A percentile compares a stretch with the other conserved stretches of the same genome.
phyloP scores from a whole-genome alignment of 202 grass and related monocot genomes.

The Schoenoplectus triqueter region DNA sequence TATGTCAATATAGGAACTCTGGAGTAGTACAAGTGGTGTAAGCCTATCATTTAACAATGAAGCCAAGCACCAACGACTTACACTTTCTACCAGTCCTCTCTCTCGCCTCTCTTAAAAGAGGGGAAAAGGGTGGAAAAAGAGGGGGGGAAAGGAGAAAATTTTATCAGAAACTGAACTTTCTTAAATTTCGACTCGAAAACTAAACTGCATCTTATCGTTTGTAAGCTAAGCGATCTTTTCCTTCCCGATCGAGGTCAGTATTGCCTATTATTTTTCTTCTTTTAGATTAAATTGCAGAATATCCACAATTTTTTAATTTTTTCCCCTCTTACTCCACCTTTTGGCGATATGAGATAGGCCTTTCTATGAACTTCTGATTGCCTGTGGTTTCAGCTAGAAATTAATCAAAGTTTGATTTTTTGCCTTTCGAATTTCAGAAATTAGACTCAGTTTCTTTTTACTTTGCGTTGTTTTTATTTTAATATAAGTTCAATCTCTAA shows the following conservation, averaged over 20 bases:
- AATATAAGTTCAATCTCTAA: neutral
- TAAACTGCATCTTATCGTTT: slow-evolving; percentile 21
- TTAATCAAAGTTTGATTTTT: slow-evolving; percentile 27
- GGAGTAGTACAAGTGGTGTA: neutral
- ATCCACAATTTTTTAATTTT: slow-evolving; percentile 6
- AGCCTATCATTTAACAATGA: slow-evolving; percentile 33
- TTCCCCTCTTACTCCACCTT: neutral
- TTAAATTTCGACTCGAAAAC: slow-evolving; percentile 20
- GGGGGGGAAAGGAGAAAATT: neutral
- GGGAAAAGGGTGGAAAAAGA: slow-evolving; percentile 23
- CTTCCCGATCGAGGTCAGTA: slow-evolving; percentile 37
- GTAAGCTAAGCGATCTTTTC: slow-evolving; percentile 28
- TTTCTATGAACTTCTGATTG: slow-evolving; percentile 5
- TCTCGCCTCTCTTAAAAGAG: slow-evolving; percentile 30
- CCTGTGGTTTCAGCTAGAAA: slow-evolving; percentile 17
- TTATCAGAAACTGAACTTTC: slow-evolving; percentile 33
- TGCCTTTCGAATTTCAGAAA: slow-evolving; percentile 11
- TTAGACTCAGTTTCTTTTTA: slow-evolving; percentile 23
- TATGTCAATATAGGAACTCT: neutral
- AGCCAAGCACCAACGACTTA: slow-evolving; percentile 43
- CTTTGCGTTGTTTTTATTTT: neutral
- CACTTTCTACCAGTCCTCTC: slow-evolving; percentile 43
- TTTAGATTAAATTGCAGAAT: slow-evolving; percentile 24
- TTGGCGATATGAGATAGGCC: neutral
- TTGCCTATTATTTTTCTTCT: slow-evolving; percentile 20